Conservation (phyloP, 129 eudicot species). For the Saussurea involucrata region DNA sequence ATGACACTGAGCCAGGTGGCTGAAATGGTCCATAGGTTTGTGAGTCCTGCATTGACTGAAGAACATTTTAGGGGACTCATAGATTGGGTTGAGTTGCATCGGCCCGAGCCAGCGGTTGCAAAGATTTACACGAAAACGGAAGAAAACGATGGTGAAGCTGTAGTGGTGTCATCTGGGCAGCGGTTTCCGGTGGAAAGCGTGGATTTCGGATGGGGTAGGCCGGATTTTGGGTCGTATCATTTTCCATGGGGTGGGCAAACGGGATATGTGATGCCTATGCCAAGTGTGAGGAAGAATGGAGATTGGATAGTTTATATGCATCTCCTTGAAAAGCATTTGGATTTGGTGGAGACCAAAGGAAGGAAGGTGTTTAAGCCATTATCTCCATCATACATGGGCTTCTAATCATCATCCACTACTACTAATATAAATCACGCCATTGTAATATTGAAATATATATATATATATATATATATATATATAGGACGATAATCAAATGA, state of each 20-base stretch:
- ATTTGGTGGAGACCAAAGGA: slow-evolving; percentile 61
- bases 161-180: slow-evolving; percentile 86
- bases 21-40: slow-evolving; percentile 35
- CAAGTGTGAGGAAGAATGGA: slow-evolving; percentile 41
- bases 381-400: slow-evolving; percentile 22
- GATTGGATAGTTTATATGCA: slow-evolving; percentile 86
- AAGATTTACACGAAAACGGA: slow-evolving; percentile 35
- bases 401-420: background rate
- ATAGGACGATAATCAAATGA: no score
- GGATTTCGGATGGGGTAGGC: slow-evolving; percentile 77
- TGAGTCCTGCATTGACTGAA: slow-evolving; percentile 15
- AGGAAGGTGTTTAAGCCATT: slow-evolving; percentile 48
- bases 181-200: slow-evolving; percentile 53
- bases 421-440: background rate
- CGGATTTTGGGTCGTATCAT: slow-evolving; percentile 67
- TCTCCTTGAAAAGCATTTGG: slow-evolving; percentile 43
- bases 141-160: slow-evolving; percentile 36
- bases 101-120: slow-evolving; percentile 49
- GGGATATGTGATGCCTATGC: slow-evolving; percentile 87
- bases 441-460: background rate
- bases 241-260: slow-evolving; percentile 78
- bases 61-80: slow-evolving; percentile 52
- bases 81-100: slow-evolving; percentile 56
- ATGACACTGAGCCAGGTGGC: slow-evolving; percentile 32
- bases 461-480: no score